Conservation (phyloP, 202 grass and related monocot species). For the Zizania palustris region DNA sequence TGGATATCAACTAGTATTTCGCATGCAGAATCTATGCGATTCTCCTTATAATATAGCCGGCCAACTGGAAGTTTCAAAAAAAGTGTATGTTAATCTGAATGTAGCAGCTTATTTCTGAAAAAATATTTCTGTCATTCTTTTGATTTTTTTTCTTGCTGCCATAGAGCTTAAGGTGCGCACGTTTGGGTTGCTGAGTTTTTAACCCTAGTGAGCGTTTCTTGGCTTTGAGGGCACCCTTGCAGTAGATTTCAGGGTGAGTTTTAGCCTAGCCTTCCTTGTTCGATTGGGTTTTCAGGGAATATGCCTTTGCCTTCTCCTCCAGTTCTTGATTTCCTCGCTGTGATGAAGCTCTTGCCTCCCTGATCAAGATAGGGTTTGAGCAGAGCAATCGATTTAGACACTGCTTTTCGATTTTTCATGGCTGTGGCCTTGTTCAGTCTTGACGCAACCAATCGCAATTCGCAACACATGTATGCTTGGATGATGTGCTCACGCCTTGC, state of each 20-base stretch:
- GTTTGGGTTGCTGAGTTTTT: slow-evolving; percentile 30
- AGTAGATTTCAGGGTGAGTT: slow-evolving; percentile 41
- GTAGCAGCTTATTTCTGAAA: no score
- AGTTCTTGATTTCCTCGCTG: slow-evolving; percentile 21
- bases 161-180: slow-evolving; percentile 5
- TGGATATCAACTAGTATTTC: neutral
- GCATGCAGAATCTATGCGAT: neutral
- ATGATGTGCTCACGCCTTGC: slow-evolving; percentile 36
- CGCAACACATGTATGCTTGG: slow-evolving; percentile 30
- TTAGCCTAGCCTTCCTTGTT: slow-evolving; percentile 45
- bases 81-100: no score
- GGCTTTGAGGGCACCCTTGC: slow-evolving; percentile 52
- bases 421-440: neutral
- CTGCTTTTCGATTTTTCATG: neutral
- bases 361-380: slow-evolving; percentile 26
- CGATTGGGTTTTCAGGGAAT: slow-evolving; percentile 54
- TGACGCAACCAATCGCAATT: neutral
- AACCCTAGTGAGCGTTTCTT: slow-evolving; percentile 37
- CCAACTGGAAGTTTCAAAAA: neutral
- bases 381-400: neutral
- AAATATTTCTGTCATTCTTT: no score
- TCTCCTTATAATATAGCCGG: neutral
- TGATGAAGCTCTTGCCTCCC: slow-evolving; percentile 11
- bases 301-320: slow-evolving; percentile 12
- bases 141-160: neutral